Percentiles rank a stretch among this genome's conserved stretches.
These are phyloP conservation scores for Fusarium subtropicale DNA, from an alignment of 2,329 filamentous ascomycete species.

Conservation along the genomic window DNA sequence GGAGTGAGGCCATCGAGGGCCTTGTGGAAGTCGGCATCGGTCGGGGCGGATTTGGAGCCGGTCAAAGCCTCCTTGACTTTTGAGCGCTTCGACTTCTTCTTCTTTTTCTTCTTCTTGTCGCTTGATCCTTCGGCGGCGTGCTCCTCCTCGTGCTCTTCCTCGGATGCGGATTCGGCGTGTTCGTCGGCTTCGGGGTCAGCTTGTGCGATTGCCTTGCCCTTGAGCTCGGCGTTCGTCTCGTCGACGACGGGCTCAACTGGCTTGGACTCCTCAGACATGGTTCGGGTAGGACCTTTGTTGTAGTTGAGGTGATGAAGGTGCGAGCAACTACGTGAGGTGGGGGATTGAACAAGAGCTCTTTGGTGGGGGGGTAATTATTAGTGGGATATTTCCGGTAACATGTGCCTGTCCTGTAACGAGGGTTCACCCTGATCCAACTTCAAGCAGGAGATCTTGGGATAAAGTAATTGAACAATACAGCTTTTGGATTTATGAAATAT, in stretches of 20 bases:
- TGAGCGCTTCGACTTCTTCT: constrained; percentile 74
- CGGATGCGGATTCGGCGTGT: constrained; percentile 61
- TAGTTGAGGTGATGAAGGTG: constrained; percentile 30
- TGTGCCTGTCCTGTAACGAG: constrained; percentile 25
- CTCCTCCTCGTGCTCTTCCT: constrained; percentile 54
- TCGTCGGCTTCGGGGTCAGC: constrained; percentile 58
- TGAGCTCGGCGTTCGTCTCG: constrained; percentile 61
- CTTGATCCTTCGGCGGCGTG: constrained; percentile 53
- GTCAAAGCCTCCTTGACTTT: constrained; percentile 64
- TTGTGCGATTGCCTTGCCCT: constrained; percentile 57
- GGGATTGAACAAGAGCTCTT: constrained; percentile 33
- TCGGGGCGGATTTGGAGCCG: constrained; percentile 49
- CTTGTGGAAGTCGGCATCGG: constrained; percentile 59
- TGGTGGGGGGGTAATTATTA: constrained; percentile 46
- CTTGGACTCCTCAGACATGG: constrained; percentile 71
- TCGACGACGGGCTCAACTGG: constrained; percentile 65
- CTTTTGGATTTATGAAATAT: not conserved
- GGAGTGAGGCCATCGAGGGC: constrained; percentile 65
- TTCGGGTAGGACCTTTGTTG: constrained; percentile 26
- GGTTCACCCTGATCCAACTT: constrained; percentile 1
- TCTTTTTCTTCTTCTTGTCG: constrained; percentile 65
- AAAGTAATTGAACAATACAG: not conserved
- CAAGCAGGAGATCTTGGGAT: not conserved
- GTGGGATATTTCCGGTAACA: constrained; percentile 17
- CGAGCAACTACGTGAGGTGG: constrained; percentile 29